These are phyloP conservation scores for Trichoderma oligosporum DNA, from an alignment of 2,329 filamentous ascomycete genomes.

Conservation along the genomic window DNA sequence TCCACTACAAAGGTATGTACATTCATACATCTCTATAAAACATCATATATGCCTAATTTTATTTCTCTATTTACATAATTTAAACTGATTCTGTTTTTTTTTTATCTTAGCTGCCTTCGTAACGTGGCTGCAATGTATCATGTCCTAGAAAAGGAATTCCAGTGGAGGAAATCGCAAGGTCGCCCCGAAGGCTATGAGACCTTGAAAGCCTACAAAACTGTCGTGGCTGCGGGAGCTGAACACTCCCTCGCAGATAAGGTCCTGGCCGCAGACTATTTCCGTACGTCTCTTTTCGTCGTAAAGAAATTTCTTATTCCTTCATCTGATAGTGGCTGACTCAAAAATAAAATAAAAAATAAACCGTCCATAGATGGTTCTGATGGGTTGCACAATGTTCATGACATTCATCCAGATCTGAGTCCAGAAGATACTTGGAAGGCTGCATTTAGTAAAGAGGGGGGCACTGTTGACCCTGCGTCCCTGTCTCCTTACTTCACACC, in stretches of 20 bases:
- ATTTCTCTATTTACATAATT: not conserved
- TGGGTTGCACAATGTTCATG: constrained; percentile 72
- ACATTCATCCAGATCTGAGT: constrained; percentile 68
- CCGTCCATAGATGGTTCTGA: constrained; percentile 69
- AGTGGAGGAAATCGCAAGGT: constrained; percentile 72
- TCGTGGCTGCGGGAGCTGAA: constrained; percentile 82
- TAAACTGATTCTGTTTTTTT: not conserved
- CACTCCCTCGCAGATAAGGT: constrained; percentile 80
- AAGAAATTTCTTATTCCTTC: not conserved
- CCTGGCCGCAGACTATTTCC: constrained; percentile 81
- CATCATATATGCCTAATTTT: not conserved
- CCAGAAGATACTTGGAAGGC: constrained; percentile 71
- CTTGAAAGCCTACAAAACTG: constrained; percentile 68
- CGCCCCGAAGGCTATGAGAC: constrained; percentile 67
- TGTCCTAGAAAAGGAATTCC: constrained; percentile 81
- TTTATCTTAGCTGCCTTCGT: constrained; percentile 67
- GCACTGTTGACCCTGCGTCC: constrained; percentile 39
- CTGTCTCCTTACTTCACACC: constrained; percentile 66
- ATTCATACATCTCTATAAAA: too few species aligned
- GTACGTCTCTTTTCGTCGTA: constrained; percentile 47
- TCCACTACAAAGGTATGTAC: constrained; percentile 70
- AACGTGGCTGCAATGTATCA: constrained; percentile 91
- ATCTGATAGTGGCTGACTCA: constrained; percentile 14
- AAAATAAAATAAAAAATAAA: not conserved
- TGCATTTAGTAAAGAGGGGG: constrained; percentile 49